These are phyloP conservation scores for Coleophoma cylindrospora DNA, from an alignment of 2,329 filamentous ascomycete genomes.

Conservation along the genomic window DNA sequence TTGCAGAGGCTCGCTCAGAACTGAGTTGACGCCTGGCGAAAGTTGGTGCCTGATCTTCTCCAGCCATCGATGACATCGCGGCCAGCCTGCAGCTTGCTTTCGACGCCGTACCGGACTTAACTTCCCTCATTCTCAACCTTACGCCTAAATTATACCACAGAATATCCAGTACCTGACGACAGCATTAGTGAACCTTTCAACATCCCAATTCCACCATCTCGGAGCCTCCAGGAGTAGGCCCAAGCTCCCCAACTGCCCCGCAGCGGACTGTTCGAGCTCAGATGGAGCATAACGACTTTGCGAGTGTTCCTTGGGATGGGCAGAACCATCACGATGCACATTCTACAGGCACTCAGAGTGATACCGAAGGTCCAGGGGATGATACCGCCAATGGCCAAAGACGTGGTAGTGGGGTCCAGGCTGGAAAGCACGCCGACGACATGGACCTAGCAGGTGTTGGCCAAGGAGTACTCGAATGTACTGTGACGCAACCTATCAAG, in stretches of 20 bases:
- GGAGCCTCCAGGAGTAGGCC: neutral
- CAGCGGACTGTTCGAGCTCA: constrained; percentile 3
- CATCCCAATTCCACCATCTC: too few relatives aligned
- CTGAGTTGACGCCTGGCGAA: too few relatives aligned
- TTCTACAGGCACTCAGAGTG: constrained; percentile 34
- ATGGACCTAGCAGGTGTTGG: constrained; percentile 59
- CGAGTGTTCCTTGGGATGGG: constrained; percentile 74
- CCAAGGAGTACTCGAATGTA: constrained; percentile 75
- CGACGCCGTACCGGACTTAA: neutral
- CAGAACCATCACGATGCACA: constrained; percentile 39
- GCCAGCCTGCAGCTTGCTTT: too few relatives aligned
- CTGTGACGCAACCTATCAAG: constrained; percentile 78
- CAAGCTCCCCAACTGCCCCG: constrained; percentile 14
- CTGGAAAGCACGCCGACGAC: constrained; percentile 27
- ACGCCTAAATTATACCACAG: too few relatives aligned
- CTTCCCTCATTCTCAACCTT: neutral
- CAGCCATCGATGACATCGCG: too few relatives aligned
- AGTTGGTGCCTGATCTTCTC: too few relatives aligned
- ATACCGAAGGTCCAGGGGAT: constrained; percentile 21
- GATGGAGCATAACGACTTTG: constrained; percentile 61
- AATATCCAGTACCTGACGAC: too few relatives aligned
- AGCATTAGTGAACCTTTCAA: too few relatives aligned
- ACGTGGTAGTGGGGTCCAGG: constrained; percentile 18
- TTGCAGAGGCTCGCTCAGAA: too few relatives aligned
- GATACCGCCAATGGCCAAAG: constrained; percentile 13